Evolutionary conservation across 2,329 filamentous ascomycete species (phyloP).

Genomic region (Alternaria atra): DNA sequence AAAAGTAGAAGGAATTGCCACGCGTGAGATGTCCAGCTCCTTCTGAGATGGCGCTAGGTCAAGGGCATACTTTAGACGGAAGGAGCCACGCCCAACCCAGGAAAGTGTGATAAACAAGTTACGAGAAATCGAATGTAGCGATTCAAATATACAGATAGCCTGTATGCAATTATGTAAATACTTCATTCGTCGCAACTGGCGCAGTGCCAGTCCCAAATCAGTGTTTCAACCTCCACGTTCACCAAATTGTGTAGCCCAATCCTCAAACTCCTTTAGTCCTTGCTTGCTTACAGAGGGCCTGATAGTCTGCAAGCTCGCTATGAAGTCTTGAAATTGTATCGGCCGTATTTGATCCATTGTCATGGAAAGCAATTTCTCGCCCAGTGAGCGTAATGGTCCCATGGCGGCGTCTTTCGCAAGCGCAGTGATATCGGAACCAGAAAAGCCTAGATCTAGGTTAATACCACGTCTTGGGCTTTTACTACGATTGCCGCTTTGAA

Average conservation of each 20-base stretch:
- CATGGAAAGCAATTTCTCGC: constrained; percentile 88
- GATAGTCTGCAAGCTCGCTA: constrained; percentile 83
- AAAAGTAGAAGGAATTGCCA: background rate
- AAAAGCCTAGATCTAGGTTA: constrained; percentile 75
- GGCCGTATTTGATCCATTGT: constrained; percentile 93
- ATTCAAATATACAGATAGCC: background rate
- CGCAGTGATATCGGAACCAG: constrained; percentile 94
- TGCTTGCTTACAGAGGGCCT: constrained; percentile 87
- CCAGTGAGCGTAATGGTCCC: constrained; percentile 89
- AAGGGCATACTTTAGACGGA: constrained; percentile 12
- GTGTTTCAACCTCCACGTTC: constrained; percentile 77
- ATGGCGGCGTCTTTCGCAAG: constrained; percentile 97
- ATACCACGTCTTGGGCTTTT: background rate
- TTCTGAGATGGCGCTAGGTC: constrained; percentile 11
- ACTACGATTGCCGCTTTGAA: background rate
- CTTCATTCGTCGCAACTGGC: background rate
- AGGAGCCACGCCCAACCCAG: constrained; percentile 17
- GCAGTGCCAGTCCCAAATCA: background rate
- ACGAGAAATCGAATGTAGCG: background rate
- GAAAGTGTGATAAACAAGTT: constrained; percentile 13
- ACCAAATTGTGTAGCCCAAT: constrained; percentile 93
- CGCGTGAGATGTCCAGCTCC: background rate
- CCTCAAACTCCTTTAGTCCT: constrained; percentile 87
- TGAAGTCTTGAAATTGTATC: constrained; percentile 83
- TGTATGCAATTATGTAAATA: background rate